These are phyloP conservation scores for Cryptococcus sp. DNA, from an alignment of 1,284 basidiomycete species.

Conservation along the genomic window DNA sequence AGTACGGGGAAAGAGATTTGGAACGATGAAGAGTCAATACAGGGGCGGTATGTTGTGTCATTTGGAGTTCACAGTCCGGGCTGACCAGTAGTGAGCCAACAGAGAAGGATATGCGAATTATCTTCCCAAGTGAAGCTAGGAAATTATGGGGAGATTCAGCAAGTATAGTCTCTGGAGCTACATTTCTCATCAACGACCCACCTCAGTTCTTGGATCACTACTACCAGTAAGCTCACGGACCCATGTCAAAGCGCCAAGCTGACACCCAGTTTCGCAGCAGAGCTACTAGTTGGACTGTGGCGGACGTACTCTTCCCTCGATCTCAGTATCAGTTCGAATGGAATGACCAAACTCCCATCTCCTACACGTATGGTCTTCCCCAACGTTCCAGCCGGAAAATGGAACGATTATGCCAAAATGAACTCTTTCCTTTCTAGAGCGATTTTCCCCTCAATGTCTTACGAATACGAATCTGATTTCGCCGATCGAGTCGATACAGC, in stretches of 20 bases:
- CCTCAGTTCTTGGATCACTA: slow-evolving; percentile 66
- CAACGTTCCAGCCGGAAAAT: slow-evolving; percentile 65
- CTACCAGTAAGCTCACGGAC: slow-evolving; percentile 35
- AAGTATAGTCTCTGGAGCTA: slow-evolving; percentile 41
- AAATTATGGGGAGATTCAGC: slow-evolving; percentile 59
- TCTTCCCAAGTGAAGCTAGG: slow-evolving; percentile 64
- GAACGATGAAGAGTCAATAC: slow-evolving; percentile 49
- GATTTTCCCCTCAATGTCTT: slow-evolving; percentile 64
- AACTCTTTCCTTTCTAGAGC: slow-evolving; percentile 67
- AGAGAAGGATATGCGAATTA: slow-evolving; percentile 70
- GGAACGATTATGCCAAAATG: slow-evolving; percentile 74
- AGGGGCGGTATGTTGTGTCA: slow-evolving; percentile 31
- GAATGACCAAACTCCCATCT: slow-evolving; percentile 61
- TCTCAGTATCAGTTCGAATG: slow-evolving; percentile 59
- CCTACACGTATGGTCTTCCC: slow-evolving; percentile 70
- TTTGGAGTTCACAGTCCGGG: background rate
- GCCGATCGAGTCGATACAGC: slow-evolving; percentile 60
- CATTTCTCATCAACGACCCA: slow-evolving; percentile 66
- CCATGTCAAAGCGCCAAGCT: slow-evolving; percentile 57
- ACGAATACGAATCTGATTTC: slow-evolving; percentile 57
- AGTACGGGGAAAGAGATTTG: slow-evolving; percentile 49
- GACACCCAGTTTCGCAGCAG: slow-evolving; percentile 63
- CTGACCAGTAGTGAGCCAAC: slow-evolving; percentile 53
- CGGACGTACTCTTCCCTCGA: slow-evolving; percentile 77
- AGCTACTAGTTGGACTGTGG: slow-evolving; percentile 84